Conservation (phyloP, 805 yeast species). For the Candida ficus region DNA sequence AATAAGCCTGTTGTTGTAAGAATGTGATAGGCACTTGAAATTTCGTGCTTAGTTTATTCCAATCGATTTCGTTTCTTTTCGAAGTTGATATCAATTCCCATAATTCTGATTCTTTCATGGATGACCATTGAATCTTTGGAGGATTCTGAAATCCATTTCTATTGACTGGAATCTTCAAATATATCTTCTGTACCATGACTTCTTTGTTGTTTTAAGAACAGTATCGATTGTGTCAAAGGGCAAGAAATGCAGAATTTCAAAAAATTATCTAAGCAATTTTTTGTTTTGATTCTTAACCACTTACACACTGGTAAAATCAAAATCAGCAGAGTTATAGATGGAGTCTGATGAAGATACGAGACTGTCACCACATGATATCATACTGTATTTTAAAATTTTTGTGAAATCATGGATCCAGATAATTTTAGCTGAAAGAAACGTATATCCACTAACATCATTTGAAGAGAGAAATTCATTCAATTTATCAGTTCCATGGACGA, state of each 20-base stretch:
- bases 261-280: not conserved
- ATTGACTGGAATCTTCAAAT: constrained; percentile 21
- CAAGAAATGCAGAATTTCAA: not conserved
- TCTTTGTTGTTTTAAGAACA: too few species aligned
- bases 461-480: constrained; percentile 37
- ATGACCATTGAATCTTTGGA: constrained; percentile 23
- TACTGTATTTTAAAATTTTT: constrained; percentile 19
- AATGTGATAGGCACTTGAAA: constrained; percentile 22
- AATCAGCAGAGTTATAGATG: too few species aligned
- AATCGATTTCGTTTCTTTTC: constrained; percentile 22
- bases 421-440: constrained; percentile 30
- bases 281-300: not conserved
- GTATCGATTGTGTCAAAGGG: not conserved
- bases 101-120: constrained; percentile 19
- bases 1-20: constrained; percentile 25
- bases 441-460: constrained; percentile 33
- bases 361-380: not conserved
- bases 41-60: constrained; percentile 8
- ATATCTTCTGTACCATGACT: constrained; percentile 16
- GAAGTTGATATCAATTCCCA: constrained; percentile 24
- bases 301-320: too few species aligned
- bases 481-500: constrained; percentile 35
- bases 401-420: constrained; percentile 34
- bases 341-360: constrained; percentile 8
- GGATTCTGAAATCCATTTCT: constrained; percentile 24